phyloP scores from a whole-genome alignment of 768 basidiomycete genomes.

The Russula vinacea region DNA sequence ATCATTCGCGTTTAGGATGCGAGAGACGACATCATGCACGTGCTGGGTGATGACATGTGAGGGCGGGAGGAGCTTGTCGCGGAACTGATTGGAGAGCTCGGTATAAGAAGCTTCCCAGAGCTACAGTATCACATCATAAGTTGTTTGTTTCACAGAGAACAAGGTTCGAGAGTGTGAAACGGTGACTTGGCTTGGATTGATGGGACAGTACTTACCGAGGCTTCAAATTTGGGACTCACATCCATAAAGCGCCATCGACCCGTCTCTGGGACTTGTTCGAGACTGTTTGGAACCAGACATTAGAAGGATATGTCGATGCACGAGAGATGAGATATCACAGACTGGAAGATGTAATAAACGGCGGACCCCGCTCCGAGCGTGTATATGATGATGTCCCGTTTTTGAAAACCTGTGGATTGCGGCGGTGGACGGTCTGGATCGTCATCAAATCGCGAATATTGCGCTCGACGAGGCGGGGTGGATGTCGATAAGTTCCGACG shows the following conservation, averaged over 20 bases:
- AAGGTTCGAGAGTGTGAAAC: conserved; percentile 1
- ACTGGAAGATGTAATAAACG: conserved; percentile 37
- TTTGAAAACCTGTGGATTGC: background rate
- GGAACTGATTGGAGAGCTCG: conserved; percentile 52
- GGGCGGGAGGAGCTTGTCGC: conserved; percentile 55
- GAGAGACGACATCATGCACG: conserved; percentile 65
- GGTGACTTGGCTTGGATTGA: background rate
- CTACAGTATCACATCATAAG: conserved; percentile 34
- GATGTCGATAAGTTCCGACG: conserved; percentile 6
- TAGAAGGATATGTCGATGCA: background rate
- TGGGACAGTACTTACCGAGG: conserved; percentile 41
- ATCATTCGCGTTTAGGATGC: conserved; percentile 66
- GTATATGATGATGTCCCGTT: conserved; percentile 28
- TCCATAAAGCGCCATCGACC: conserved; percentile 90
- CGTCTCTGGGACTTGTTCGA: conserved; percentile 83
- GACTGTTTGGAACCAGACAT: conserved; percentile 41
- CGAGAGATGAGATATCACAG: conserved; percentile 24
- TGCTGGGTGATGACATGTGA: conserved; percentile 63
- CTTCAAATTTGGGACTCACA: conserved; percentile 55
- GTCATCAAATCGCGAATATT: conserved; percentile 26
- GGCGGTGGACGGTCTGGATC: background rate
- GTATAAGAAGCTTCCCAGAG: conserved; percentile 44
- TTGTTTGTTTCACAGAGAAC: background rate
- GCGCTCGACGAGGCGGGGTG: conserved; percentile 12
- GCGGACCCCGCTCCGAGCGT: conserved; percentile 24